Evolutionary conservation across 179 eudicot species (phyloP), one percentile per base, ranked within the genome.

Genomic region (Carnegiea gigantea): DNA sequence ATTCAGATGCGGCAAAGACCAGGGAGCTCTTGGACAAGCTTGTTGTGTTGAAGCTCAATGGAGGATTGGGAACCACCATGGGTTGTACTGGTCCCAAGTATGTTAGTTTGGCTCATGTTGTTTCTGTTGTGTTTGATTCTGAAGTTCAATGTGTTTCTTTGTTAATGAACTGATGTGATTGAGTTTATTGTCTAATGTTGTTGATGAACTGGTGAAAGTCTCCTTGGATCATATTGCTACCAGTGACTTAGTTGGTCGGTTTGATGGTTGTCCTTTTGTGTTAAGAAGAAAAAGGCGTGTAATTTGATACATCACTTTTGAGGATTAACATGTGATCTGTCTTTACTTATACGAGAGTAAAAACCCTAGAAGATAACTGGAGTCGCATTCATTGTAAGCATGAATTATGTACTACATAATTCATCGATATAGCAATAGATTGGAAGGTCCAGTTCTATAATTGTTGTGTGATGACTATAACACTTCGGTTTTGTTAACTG

Each of bases 11-110:
- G 51, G 92, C 84, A 2, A 86, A 88, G 83, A 89, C 91, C 67
- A 91, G 87, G 87, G 88, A 88, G 76, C 92, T 97, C 49, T 86
- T 97, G 92, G 92, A 93, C 89, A 97, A 97, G 84, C 98, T 97
- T 80, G 99, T 97, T 80, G 99, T 97, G 82, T 85, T 97, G 85
- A 97, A 97, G 92, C 99, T 97, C 70, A 97, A 95, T 87, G 99
- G 99, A 88, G 99, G 99, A 67, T 85, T 97, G 91, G 99, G 99
- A 85, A 97, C 99, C 9, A 97, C 99, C 73, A 97, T 97, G 99
- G 99, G 99, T 11, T 97, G 99, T 71, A 97, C 97, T 81, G 99
- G 99, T 75, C 99, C 99, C 36, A 97, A 97, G 99, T 97, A 93
- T 53, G 94, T 83, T 71, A 81, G 68, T 68, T 51, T 76, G n/a